Conservation (phyloP, 192 early-diverging fungal species). For the Backusella westeae region DNA sequence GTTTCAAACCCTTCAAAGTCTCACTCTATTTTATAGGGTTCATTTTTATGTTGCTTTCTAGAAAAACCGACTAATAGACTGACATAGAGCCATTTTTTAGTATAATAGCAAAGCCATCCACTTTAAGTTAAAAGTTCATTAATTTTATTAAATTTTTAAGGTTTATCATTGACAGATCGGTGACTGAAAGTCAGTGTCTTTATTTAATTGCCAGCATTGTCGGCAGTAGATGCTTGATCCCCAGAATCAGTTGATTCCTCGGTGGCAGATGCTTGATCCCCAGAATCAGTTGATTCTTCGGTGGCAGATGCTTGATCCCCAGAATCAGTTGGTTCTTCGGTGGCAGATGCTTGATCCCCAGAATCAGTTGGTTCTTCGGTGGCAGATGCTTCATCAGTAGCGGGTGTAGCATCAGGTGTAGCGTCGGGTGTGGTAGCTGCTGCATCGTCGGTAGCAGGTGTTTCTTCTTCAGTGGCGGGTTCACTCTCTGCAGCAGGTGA, state of each 20-base stretch:
- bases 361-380: too few relatives aligned
- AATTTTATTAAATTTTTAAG: neutral
- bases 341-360: too few relatives aligned
- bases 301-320: too few relatives aligned
- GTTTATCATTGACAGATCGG: neutral
- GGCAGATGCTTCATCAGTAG: too few relatives aligned
- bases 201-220: neutral
- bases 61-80: neutral
- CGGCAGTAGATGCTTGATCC: neutral
- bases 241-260: too few relatives aligned
- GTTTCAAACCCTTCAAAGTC: neutral
- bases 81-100: neutral
- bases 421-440: too few relatives aligned
- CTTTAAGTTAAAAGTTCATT: neutral
- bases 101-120: conserved; percentile 71
- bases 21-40: conserved; percentile 50
- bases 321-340: too few relatives aligned
- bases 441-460: neutral
- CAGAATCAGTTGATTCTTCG: too few relatives aligned
- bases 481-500: neutral
- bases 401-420: too few relatives aligned
- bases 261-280: too few relatives aligned
- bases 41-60: conserved; percentile 19
- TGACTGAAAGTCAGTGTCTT: neutral
- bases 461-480: too few relatives aligned